phyloP scores from a whole-genome alignment of 1,139 yeast species.

The Debaryomycetaceae sp. region DNA sequence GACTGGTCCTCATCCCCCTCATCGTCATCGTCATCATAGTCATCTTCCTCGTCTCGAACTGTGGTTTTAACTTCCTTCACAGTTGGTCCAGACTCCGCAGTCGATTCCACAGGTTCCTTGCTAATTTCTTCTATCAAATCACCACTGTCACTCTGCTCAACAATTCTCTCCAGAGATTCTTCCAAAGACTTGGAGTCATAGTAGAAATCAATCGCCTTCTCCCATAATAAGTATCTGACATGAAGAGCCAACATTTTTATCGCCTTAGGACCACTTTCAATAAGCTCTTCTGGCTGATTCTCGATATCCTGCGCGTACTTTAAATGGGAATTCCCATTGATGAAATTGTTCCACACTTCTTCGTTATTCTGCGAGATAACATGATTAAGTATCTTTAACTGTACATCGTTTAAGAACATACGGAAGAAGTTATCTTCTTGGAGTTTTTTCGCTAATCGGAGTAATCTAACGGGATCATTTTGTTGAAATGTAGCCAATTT shows the following conservation, averaged over 20 bases:
- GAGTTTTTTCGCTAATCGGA: conserved; percentile 46
- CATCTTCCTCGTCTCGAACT: conserved; percentile 37
- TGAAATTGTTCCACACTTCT: conserved; percentile 50
- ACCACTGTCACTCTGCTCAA: conserved; percentile 36
- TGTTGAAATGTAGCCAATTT: conserved; percentile 41
- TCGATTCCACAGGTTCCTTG: conserved; percentile 15
- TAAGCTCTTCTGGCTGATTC: conserved; percentile 7
- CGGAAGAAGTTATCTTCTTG: conserved; percentile 50
- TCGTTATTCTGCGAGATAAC: conserved; percentile 29
- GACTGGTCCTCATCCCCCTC: conserved; percentile 25
- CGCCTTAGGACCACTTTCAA: conserved; percentile 43
- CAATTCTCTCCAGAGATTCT: conserved; percentile 18
- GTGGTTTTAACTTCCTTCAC: conserved; percentile 4
- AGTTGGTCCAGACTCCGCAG: conserved; percentile 16
- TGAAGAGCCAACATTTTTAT: conserved; percentile 58
- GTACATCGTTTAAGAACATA: conserved; percentile 60
- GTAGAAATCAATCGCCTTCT: conserved; percentile 62
- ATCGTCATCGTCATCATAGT: conserved; percentile 38
- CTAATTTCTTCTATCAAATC: conserved; percentile 36
- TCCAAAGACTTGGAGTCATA: conserved; percentile 31
- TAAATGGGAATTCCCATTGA: conserved; percentile 49
- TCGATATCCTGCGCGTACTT: conserved; percentile 20
- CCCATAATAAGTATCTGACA: conserved; percentile 68
- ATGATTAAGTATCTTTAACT: conserved; percentile 49
- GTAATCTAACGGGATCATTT: conserved; percentile 39